These are phyloP conservation scores for Poa annua DNA, from an alignment of 176 grass and related monocot genomes.

Conservation along the genomic window DNA sequence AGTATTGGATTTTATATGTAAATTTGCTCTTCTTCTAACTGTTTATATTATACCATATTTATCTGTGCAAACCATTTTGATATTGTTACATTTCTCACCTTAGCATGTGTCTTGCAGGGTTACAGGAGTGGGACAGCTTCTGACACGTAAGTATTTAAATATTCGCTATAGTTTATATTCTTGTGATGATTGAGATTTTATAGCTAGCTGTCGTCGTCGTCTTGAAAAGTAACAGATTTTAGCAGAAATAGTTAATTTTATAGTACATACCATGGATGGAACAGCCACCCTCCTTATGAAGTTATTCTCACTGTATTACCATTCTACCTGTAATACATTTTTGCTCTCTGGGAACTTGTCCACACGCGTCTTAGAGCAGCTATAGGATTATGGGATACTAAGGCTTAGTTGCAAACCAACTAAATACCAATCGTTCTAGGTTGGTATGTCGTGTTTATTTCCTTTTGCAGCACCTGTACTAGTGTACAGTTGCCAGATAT, in stretches of 20 bases:
- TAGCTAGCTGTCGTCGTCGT: not conserved
- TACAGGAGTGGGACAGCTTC: constrained; percentile 90
- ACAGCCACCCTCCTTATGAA: not conserved
- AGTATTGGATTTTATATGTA: not conserved
- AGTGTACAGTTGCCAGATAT: not conserved
- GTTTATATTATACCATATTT: constrained; percentile 8
- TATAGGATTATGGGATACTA: not conserved
- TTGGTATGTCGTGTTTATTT: constrained; percentile 1
- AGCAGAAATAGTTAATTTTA: constrained; percentile 2
- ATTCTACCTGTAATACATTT: constrained; percentile 18
- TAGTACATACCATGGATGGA: not conserved
- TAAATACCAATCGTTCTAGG: not conserved
- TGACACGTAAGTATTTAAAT: constrained; percentile 73
- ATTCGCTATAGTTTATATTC: constrained; percentile 3
- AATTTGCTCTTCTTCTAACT: not conserved
- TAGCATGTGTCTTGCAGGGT: constrained; percentile 64
- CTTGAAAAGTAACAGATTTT: constrained; percentile 17
- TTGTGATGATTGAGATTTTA: constrained; percentile 31
- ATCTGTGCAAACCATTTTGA: not conserved
- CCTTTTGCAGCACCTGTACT: not conserved
- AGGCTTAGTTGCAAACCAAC: not conserved
- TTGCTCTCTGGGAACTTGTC: not conserved
- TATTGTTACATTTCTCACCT: constrained; percentile 41
- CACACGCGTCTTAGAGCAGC: not conserved
- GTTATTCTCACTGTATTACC: constrained; percentile 12